Conservation (phyloP, 2,329 filamentous ascomycete species). For the Pestalotiopsis sp. region DNA sequence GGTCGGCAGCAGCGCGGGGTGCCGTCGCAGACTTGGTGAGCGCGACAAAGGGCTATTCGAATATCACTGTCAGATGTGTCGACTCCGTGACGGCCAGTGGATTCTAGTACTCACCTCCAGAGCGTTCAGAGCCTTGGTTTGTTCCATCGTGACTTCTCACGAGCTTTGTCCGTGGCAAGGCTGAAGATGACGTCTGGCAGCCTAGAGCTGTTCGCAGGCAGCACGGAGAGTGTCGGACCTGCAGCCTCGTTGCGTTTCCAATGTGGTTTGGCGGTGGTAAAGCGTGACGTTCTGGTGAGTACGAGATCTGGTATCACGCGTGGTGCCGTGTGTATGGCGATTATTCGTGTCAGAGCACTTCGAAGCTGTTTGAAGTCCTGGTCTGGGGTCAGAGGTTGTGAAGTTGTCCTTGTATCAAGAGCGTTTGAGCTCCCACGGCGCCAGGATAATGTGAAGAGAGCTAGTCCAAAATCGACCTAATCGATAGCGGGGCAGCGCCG, state of each 20-base stretch:
- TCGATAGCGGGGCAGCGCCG: not conserved
- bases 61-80: not conserved
- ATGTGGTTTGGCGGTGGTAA: not conserved
- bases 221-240: slow-evolving; percentile 2
- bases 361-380: slow-evolving; percentile 11
- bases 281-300: not conserved
- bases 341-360: slow-evolving; percentile 9
- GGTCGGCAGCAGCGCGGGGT: slow-evolving; percentile 79
- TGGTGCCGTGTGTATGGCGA: not conserved
- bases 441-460: slow-evolving; percentile 1
- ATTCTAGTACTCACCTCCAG: slow-evolving; percentile 50
- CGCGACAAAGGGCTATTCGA: slow-evolving; percentile 78
- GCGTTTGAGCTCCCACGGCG: slow-evolving; percentile 24
- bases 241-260: slow-evolving; percentile 9
- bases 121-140: slow-evolving; percentile 66
- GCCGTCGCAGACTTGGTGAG: slow-evolving; percentile 85
- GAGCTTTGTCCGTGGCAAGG: not conserved
- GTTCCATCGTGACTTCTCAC: slow-evolving; percentile 60
- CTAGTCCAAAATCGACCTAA: not conserved
- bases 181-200: slow-evolving; percentile 14
- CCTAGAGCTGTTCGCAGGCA: slow-evolving; percentile 11
- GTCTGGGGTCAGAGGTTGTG: slow-evolving; percentile 11
- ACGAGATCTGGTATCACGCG: not conserved
- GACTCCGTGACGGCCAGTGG: not conserved
- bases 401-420: slow-evolving; percentile 24